Base-by-base conservation (phyloP, 1,284 basidiomycete genomes). In the Leccinum subfulvum region DNA sequence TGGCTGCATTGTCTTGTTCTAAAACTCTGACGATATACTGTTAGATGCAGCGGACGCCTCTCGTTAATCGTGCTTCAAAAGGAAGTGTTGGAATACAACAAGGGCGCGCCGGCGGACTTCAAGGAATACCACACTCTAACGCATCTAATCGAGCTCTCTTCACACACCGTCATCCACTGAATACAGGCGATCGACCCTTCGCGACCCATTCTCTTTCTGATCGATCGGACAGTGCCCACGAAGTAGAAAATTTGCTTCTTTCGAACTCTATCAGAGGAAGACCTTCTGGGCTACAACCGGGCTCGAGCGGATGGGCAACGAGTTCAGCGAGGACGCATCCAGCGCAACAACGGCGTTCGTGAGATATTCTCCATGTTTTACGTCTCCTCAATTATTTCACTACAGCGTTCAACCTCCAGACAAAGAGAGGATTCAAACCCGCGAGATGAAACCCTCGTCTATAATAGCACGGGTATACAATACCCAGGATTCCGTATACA, bases 31-130 rank as follows among this genome's bases (percentile, higher is more conserved):
- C 49, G 33, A 47, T 41, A 18, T 2, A 39, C 23, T 23, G 3
- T 47, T 66, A 92, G 89, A 82, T 91, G 60, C 91, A 91, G 74
- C 79, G 91, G 57, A 91, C 90, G 4, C 88, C 90, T 10, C 78
- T 92, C 51, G 78, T 81, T 7, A 82, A 81, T 67, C 84, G 86
- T 57, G 79, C 76, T 52, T 71, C 75, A 61, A 76, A 74, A 49
- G 68, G 66, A 60, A 63, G 65, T 18, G 75, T 78, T 64, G 71
- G 70, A 41, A 67, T 68, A 53, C 73, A 74, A 44, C 80, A 77
- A 60, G 64, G 62, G 16, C 65, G 60, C 30, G 13, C 63, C 6
- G 39, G 39, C 10, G 73, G 66, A 59, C 55, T 61, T 23, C 70
- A 73, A 54, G 30, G 18, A 23, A 59, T 49, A 26, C 59, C 64